These are phyloP conservation scores for Phytophthora fragariaefolia DNA, from an alignment of 352 stramenopile genomes.

Conservation along the genomic window DNA sequence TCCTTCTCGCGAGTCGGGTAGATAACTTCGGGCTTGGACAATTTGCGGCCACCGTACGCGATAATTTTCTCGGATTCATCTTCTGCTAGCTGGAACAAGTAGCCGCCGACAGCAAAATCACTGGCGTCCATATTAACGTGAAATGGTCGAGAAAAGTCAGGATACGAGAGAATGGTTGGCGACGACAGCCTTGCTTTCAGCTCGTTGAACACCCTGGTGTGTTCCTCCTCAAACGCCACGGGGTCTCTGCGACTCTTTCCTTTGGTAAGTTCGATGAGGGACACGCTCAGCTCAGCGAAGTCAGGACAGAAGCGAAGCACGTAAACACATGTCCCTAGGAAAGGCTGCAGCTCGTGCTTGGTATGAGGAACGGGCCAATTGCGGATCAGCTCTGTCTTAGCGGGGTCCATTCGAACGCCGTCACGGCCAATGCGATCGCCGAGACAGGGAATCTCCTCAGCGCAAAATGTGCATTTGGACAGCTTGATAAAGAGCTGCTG, in stretches of 20 bases:
- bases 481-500: constrained; percentile 10
- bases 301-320: constrained; percentile 8
- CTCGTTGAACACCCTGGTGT: neutral
- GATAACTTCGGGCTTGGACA: neutral
- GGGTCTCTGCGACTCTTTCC: neutral
- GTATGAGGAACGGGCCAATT: constrained; percentile 2
- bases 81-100: constrained; percentile 1
- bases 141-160: constrained; percentile 4
- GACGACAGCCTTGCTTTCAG: neutral
- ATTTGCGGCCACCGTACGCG: constrained; percentile 7
- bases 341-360: constrained; percentile 11
- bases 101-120: constrained; percentile 7
- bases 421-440: neutral
- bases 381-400: neutral
- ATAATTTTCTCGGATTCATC: constrained; percentile 7
- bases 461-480: constrained; percentile 17
- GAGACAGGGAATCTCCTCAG: constrained; percentile 10
- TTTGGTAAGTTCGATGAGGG: constrained; percentile 8
- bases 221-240: constrained; percentile 1
- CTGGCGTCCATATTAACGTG: constrained; percentile 12
- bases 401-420: constrained; percentile 11
- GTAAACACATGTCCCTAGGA: constrained; percentile 17
- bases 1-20: constrained; percentile 7
- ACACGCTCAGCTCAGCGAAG: constrained; percentile 1
- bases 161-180: neutral